Base-by-base conservation (phyloP, 2,329 filamentous ascomycete genomes). In the Ophiostoma populinum region DNA sequence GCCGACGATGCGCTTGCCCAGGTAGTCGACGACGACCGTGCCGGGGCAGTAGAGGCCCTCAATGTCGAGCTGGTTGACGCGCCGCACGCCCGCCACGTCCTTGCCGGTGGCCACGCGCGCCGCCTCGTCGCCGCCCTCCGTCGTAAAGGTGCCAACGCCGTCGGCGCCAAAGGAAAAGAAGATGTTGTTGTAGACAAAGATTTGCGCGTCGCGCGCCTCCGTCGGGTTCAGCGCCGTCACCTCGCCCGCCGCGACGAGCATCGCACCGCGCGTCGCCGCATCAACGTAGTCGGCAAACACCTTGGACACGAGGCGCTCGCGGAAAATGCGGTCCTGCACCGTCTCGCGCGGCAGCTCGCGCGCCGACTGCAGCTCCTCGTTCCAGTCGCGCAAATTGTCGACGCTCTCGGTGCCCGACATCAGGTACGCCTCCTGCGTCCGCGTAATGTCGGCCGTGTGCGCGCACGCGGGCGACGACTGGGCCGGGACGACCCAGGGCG, bases 121-220 rank as follows among this genome's bases (percentile, higher is more conserved):
- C 44, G 90, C 90, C 59, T 98, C 90, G 45, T 98, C 87, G 15
- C 90, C 90, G 45, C 90, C 90, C 58, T 98, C 90, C 3, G 80
- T 86, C 9, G 85, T 86, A 55, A 98, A 98, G 12, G 90, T 98
- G 28, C 90, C 87, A 30, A 95, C 90, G 35, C 90, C 92, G 54
- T 98, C 90, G 29, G 90, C 87, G 42, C 90, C 90, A 47, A 94
- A 95, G 1, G 90, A 95, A 63, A 93, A 98, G 63, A 98, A 98
- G 46, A 98, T 85, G 58, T 98, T 98, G 65, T 95, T 95, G 64
- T 95, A 94, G 17, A 98, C 87, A 50, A 93, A 98, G 45, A 98
- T 98, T 55, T 98, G 90, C 4, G 90, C 90, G 54, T 98, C 87
- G 45, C 69, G 73, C 43, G 68, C 75, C 58, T 98, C 90, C 0